phyloP scores from a whole-genome alignment of 805 yeast genomes.

The Metschnikowia matae region DNA sequence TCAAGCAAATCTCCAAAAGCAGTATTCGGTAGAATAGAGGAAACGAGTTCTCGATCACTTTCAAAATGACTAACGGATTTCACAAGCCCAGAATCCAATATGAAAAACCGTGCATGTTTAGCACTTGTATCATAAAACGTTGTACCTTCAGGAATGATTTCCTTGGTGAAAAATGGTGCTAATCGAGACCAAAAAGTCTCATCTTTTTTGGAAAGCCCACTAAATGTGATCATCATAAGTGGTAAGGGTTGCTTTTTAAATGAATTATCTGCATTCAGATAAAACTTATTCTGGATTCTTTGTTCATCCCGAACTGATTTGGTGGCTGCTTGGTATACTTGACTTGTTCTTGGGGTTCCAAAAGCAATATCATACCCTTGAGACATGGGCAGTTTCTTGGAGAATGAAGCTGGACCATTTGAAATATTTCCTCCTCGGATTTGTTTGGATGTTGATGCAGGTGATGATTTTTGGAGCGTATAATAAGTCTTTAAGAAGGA shows the following conservation, averaged over 20 bases:
- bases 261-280: slow-evolving; percentile 31
- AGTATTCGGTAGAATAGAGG: slow-evolving; percentile 63
- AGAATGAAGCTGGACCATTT: slow-evolving; percentile 2
- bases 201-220: slow-evolving; percentile 49
- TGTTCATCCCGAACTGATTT: slow-evolving; percentile 43
- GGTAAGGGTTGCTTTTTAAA: slow-evolving; percentile 56
- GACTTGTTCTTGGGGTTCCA: slow-evolving; percentile 53
- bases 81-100: slow-evolving; percentile 47
- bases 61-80: slow-evolving; percentile 37
- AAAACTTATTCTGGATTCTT: slow-evolving; percentile 45
- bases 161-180: slow-evolving; percentile 50
- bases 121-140: slow-evolving; percentile 44
- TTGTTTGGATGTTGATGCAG: slow-evolving; percentile 5
- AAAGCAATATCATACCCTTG: slow-evolving; percentile 24
- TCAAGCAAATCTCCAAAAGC: slow-evolving; percentile 61
- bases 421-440: slow-evolving; percentile 7
- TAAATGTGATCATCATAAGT: slow-evolving; percentile 59
- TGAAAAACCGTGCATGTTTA: slow-evolving; percentile 50
- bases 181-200: slow-evolving; percentile 60
- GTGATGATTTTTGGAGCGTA: slow-evolving; percentile 24
- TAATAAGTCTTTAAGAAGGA: slow-evolving; percentile 68
- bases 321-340: slow-evolving; percentile 50
- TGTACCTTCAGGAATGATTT: slow-evolving; percentile 42
- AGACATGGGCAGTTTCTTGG: slow-evolving; percentile 13
- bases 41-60: slow-evolving; percentile 34